A percentile compares a stretch with the other conserved stretches of the same genome.
Conservation (phyloP, 2,329 filamentous ascomycete species). For the Beauveria pseudobassiana region DNA sequence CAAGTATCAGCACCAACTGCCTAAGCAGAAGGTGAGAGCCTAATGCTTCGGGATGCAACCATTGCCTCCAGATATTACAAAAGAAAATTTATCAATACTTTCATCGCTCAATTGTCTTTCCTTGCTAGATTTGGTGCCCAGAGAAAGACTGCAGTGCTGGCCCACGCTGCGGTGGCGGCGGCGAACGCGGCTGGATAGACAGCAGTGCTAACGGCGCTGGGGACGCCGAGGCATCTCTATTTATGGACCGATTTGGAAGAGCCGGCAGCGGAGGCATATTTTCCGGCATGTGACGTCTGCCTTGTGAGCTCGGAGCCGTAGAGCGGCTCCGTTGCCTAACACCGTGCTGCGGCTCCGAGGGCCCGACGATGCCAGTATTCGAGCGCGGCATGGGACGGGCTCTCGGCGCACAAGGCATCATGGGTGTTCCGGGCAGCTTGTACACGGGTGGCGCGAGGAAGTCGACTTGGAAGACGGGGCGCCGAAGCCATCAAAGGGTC, state of each 20-base stretch:
- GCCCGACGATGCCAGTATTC: neutral
- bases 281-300: neutral
- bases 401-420: neutral
- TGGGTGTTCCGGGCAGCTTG: neutral
- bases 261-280: constrained; percentile 14
- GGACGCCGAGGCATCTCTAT: neutral
- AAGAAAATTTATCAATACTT: neutral
- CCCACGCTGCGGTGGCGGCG: neutral
- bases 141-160: neutral
- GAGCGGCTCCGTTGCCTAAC: constrained; percentile 6
- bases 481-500: constrained; percentile 16
- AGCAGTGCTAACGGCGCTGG: neutral
- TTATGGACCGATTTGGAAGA: constrained; percentile 11
- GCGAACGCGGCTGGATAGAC: neutral
- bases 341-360: neutral
- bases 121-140: neutral
- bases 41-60: neutral
- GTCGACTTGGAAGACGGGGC: constrained; percentile 26
- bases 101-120: too few species aligned
- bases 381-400: neutral
- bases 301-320: neutral
- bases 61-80: neutral
- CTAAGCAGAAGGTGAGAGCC: neutral
- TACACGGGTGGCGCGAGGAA: constrained; percentile 19
- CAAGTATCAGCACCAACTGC: neutral